Evolutionary conservation across 2,329 filamentous ascomycete genomes (phyloP).

Genomic region (Colletotrichum horii): DNA sequence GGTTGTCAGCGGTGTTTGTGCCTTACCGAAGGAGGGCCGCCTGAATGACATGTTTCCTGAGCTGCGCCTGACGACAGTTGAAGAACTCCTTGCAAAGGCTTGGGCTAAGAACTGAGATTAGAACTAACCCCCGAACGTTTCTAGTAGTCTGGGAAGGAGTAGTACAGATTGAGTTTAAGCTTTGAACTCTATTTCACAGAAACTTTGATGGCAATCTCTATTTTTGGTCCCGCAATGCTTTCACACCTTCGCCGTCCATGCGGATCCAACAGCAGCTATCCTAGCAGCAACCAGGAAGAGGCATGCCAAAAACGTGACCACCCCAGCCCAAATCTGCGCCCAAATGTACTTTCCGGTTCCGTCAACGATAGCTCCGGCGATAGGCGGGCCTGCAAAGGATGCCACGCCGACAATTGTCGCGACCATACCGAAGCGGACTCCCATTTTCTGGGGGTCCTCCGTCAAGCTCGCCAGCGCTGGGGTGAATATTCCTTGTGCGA

Average conservation of each 20-base stretch:
- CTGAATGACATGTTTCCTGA: neutral
- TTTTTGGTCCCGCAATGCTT: neutral
- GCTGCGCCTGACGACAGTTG: neutral
- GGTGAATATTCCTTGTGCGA: neutral
- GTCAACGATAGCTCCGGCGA: neutral
- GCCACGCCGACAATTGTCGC: neutral
- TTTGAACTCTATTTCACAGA: neutral
- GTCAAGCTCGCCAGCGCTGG: neutral
- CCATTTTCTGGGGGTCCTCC: neutral
- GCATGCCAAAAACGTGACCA: neutral
- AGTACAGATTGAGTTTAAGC: neutral
- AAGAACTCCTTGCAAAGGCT: neutral
- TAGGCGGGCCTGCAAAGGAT: neutral
- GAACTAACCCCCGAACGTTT: neutral
- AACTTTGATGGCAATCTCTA: neutral
- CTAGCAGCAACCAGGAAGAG: neutral
- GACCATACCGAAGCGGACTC: neutral
- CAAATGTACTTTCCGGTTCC: neutral
- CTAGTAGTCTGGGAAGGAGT: accelerated
- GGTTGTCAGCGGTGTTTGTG: neutral
- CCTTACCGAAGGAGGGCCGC: neutral
- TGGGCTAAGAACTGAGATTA: neutral
- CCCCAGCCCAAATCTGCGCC: neutral
- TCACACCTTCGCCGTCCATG: neutral
- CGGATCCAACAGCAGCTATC: neutral